phyloP scores from a whole-genome alignment of 495 filamentous ascomycete species.

The Glonium stellatum region DNA sequence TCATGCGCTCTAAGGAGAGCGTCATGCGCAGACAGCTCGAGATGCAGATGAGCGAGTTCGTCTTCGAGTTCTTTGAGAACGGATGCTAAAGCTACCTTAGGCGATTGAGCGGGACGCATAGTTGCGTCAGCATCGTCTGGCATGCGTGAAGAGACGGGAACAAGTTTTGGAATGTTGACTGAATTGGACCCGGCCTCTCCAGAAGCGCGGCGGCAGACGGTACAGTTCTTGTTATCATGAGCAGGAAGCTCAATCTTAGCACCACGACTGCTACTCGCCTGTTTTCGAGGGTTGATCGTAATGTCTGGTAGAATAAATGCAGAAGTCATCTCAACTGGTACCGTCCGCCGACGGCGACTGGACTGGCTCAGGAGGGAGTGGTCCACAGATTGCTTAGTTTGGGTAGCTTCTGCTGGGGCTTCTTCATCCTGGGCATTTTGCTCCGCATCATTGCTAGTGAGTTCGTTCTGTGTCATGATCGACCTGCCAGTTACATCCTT shows the following conservation, averaged over 20 bases:
- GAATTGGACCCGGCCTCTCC: constrained; percentile 44
- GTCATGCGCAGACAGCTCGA: constrained; percentile 53
- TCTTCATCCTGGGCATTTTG: constrained; percentile 2
- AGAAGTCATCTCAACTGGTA: constrained; percentile 66
- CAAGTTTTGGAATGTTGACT: constrained; percentile 57
- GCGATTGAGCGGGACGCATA: constrained; percentile 66
- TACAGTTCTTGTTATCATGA: constrained; percentile 66
- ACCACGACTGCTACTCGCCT: constrained; percentile 1
- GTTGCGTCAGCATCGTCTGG: constrained; percentile 65
- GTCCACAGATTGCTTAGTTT: constrained; percentile 22
- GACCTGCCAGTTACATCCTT: constrained; percentile 26
- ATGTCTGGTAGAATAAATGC: constrained; percentile 70
- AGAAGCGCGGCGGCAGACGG: constrained; percentile 58
- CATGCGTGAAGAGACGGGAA: constrained; percentile 65
- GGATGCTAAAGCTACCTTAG: constrained; percentile 66
- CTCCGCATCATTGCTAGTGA: constrained; percentile 14
- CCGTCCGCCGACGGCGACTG: constrained; percentile 31
- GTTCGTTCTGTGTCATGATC: constrained; percentile 11
- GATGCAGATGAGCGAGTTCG: constrained; percentile 74
- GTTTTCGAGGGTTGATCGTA: constrained; percentile 34
- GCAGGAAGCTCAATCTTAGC: constrained; percentile 25
- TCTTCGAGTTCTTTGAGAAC: constrained; percentile 76
- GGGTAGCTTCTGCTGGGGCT: constrained; percentile 8
- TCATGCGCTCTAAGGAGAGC: constrained; percentile 60
- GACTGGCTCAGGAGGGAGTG: constrained; percentile 31